Evolutionary conservation across 169 alveolate species (phyloP), one percentile per base, ranked within the genome.

Genomic region (Plasmodium sp.): DNA sequence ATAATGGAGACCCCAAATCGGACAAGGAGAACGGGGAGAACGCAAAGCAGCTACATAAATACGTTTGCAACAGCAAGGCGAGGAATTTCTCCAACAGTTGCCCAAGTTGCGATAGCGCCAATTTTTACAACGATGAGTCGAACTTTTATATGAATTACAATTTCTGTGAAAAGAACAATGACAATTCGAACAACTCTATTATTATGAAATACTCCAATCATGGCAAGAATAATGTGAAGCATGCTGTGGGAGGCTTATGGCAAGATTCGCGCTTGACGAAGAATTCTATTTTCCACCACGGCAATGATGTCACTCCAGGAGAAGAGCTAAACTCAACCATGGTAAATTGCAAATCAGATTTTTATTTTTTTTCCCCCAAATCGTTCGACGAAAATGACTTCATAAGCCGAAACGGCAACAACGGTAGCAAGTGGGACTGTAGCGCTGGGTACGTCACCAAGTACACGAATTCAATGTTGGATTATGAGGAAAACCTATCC

Each of bases 41-140:
- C 80, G 22, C 43, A 22, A 90, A 80, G 27, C 36, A 80, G 36
- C 10, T 48, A 41, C 27, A 80, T 62, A 74, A 16, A 9, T 85
- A 85, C 48, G 27, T 85, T n/a, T 10, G 80, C 54, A 80, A 79
- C 72, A 79, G 27, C 34, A 90, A 74, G 58, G 5, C 39, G 5
- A 67, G 73, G 56, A 90, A 90, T 39, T 79, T 41, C 34, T 90
- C 94, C 9, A 90, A 90, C 71, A 90, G 94, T 90, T 90, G 48
- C 45, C 91, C 39, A 45, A 90, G 82, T 80, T 90, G 84, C 48
- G 94, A 90, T 41, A 90, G 90, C 36, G 82, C 34, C 22, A 80
- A 90, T 71, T 67, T 51, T 85, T 67, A 62, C 81, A 85, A 85
- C 75, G 93, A 84, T 45, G 93, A 84, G 77, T 84, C 84, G 39